Percentiles rank a stretch among this genome's conserved stretches.
These are phyloP conservation scores for Drechslerella dactyloides DNA, from an alignment of 2,329 filamentous ascomycete species.

Conservation along the genomic window DNA sequence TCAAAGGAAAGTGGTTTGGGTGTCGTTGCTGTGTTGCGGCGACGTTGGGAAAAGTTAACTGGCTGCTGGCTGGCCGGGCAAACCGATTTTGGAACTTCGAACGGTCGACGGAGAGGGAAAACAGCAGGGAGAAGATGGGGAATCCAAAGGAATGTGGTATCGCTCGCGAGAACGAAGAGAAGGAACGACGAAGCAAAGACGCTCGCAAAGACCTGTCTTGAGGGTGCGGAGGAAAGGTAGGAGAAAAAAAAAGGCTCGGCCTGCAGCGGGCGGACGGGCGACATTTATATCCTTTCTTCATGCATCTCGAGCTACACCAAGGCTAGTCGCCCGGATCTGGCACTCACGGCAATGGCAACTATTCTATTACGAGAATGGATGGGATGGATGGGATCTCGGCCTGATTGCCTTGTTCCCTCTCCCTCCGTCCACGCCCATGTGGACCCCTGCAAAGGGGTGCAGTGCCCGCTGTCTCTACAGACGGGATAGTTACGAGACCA, in stretches of 20 bases:
- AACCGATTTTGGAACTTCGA: no score
- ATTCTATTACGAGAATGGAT: background rate
- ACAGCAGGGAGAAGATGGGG: constrained; percentile 5
- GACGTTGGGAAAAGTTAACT: background rate
- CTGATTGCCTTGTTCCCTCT: background rate
- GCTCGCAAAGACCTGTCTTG: constrained; percentile 38
- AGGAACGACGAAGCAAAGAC: constrained; percentile 4
- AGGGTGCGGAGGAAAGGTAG: constrained; percentile 35
- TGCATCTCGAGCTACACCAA: background rate
- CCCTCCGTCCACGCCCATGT: background rate
- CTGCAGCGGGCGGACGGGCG: constrained; percentile 17
- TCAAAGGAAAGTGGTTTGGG: no score
- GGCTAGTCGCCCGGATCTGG: no score
- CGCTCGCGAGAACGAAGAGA: background rate
- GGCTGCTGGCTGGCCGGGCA: background rate
- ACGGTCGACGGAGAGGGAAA: constrained; percentile 1
- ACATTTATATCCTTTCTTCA: constrained; percentile 35
- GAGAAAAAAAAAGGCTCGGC: constrained; percentile 13
- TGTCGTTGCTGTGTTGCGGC: constrained; percentile 1
- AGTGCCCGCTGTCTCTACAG: background rate
- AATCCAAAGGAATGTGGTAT: constrained; percentile 44
- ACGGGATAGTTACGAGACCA: no score
- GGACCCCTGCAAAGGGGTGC: constrained; percentile 1
- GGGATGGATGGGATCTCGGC: background rate
- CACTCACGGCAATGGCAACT: background rate